Evolutionary conservation across 176 grass and related monocot genomes (phyloP).

Genomic region (Luzula sylvatica): DNA sequence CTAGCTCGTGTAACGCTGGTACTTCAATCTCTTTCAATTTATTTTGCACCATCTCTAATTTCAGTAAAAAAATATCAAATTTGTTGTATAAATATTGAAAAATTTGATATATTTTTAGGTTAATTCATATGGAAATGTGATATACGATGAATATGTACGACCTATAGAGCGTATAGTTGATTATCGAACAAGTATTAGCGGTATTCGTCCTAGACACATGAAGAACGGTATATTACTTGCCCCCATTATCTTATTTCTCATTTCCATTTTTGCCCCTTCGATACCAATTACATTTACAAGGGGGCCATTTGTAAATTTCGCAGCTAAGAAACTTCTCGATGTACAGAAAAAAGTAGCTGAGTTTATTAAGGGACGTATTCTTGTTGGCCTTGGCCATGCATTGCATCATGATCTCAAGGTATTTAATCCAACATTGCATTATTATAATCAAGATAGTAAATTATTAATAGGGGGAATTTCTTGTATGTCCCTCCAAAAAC

Average conservation of each 20-base stretch:
- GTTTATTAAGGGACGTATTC: slow-evolving; percentile 70
- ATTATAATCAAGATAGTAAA: slow-evolving; percentile 17
- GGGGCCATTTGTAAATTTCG: slow-evolving; percentile 20
- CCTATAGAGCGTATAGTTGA: slow-evolving; percentile 73
- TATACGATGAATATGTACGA: slow-evolving; percentile 75
- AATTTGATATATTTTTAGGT: slow-evolving; percentile 34
- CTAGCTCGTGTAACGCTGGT: slow-evolving; percentile 81
- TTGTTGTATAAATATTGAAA: slow-evolving; percentile 4
- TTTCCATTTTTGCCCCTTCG: neutral
- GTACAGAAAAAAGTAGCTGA: slow-evolving; percentile 69
- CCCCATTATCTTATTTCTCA: slow-evolving; percentile 12
- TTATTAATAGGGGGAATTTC: too few relatives aligned
- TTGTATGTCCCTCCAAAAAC: too few relatives aligned
- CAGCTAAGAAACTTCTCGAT: slow-evolving; percentile 68
- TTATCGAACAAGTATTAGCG: slow-evolving; percentile 80
- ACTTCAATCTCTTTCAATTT: neutral
- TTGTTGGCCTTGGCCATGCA: slow-evolving; percentile 94
- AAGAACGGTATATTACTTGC: slow-evolving; percentile 49
- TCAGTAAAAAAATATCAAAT: neutral
- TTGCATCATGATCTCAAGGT: slow-evolving; percentile 98
- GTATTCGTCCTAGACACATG: slow-evolving; percentile 86
- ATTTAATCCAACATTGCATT: slow-evolving; percentile 7
- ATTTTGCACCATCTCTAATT: slow-evolving; percentile 8
- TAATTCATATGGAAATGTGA: slow-evolving; percentile 66
- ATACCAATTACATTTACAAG: slow-evolving; percentile 2